A percentile compares a stretch with the other conserved stretches of the same genome.
These are phyloP conservation scores for Liriodendron chinense DNA, from an alignment of 164 flowering plant species.

Conservation along the genomic window DNA sequence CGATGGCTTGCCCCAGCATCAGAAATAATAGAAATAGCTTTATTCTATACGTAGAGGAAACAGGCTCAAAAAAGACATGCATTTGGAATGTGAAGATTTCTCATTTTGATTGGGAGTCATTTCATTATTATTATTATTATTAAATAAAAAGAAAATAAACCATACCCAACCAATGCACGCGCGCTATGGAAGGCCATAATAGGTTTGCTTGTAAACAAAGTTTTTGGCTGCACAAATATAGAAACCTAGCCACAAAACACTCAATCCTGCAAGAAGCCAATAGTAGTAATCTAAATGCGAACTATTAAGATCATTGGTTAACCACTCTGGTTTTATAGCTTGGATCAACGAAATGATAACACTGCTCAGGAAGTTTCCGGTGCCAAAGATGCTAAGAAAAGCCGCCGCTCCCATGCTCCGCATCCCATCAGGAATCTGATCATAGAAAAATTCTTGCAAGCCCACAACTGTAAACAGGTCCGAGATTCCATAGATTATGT, in stretches of 20 bases:
- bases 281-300: conserved; percentile 16
- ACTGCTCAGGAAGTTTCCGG: conserved; percentile 12
- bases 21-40: too few relatives aligned
- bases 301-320: conserved; percentile 8
- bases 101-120: too few relatives aligned
- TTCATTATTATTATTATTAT: too few relatives aligned
- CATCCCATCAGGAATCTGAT: conserved; percentile 14
- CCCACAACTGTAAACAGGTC: conserved; percentile 14
- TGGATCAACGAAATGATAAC: conserved; percentile 1
- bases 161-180: too few relatives aligned
- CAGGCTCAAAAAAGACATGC: too few relatives aligned
- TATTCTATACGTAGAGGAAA: too few relatives aligned
- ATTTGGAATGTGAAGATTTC: too few relatives aligned
- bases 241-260: background rate
- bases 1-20: too few relatives aligned
- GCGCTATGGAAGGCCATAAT: background rate
- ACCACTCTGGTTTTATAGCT: conserved; percentile 10
- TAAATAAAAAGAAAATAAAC: too few relatives aligned
- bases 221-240: background rate
- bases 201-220: background rate
- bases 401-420: conserved; percentile 8
- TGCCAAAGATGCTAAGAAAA: conserved; percentile 8
- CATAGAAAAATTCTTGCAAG: conserved; percentile 15
- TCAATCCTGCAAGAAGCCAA: conserved; percentile 7
- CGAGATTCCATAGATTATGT: conserved; percentile 1